Evolutionary conservation across 1,139 yeast genomes (phyloP), one percentile per base, ranked within the genome.

Genomic region (Candida sojae): DNA sequence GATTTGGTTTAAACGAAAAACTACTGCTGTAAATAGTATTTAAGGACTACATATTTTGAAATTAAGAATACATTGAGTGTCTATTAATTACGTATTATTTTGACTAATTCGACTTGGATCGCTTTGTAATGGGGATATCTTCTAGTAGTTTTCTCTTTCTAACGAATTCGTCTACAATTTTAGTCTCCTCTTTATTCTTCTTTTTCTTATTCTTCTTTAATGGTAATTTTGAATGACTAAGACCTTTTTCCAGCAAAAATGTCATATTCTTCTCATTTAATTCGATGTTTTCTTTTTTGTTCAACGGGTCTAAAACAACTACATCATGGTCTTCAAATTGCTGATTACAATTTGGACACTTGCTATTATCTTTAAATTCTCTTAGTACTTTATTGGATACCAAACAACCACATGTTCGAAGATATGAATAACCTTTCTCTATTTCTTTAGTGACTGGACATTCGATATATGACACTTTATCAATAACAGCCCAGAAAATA

Each of bases 181-280:
- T 26, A 6, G 9, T 26, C 6, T 25, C 43, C n/a, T 44, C 42
- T 9, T 29, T 12, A 13, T 57, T 60, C 39, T 57, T 60, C 55
- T 39, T 42, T 50, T 66, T 17, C 21, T 17, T 67, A 51, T 63
- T 68, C 51, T 53, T 61, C 51, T 71, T 68, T 40, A 55, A 53
- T 21, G 67, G 63, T 48, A 67, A 72, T 51, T 83, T 70, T 7
- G 82, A 73, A 58, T 87, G 91, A 3, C 79, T 61, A 6, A 80
- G 54, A 0, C 53, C 56, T 11, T 61, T 53, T 2, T 42, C 46
- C 6, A 42, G 51, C 29, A 86, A 60, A 9, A 48, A 43, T 0
- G 53, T 53, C 50, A 75, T 67, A 48, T 85, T 71, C 0, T 53
- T 53, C 39, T 71, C 67, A 57, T 64, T 52, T 75, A 76, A 52